Base-by-base conservation (phyloP, 495 filamentous ascomycete species). In the Peziza echinospora region DNA sequence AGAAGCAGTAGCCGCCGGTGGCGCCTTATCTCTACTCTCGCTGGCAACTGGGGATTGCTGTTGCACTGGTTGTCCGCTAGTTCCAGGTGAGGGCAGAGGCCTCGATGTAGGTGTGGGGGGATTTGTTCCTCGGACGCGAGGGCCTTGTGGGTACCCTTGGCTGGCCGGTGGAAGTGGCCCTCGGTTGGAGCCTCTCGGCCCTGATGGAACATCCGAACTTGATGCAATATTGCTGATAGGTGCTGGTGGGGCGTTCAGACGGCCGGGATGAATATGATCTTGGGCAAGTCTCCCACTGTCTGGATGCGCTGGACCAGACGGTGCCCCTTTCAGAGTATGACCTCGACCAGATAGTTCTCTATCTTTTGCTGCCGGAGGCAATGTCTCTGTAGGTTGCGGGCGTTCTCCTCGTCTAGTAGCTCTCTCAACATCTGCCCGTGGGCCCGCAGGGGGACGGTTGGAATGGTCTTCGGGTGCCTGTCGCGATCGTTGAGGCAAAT, bases 181-280 rank as follows among this genome's bases (percentile, higher is more conserved):
- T 11, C 22, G 51, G 7, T 68, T 65, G 50, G 67, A 64, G 16
- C 71, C 69, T 37, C 80, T 67, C 2, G 84, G 84, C 0, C 82
- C 84, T 21, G 75, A 77, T 1, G 84, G 82, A 40, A 77, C 72
- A 40, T 76, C 75, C 6, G 67, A 56, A 25, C 66, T 56, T 13
- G 67, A 55, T 16, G 68, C 65, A 5, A 52, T 53, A 22, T 54
- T 60, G 1, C 62, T 56, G 42, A 67, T 62, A 0, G 72, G 66
- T n/a, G 63, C 62, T 19, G 58, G 56, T 41, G 71, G 67, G 6
- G 69, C 60, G 49, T 70, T 75, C 34, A 77, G 58, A 17, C 73
- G 67, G 24, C 73, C 73, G 52, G 75, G 75, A 47, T 74, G 69
- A 58, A 83, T 78, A 19, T 65, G 62, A 37, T 64, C 65, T 24